phyloP scores from a whole-genome alignment of 2,329 filamentous ascomycete genomes.

The Tolypocladium sp. region DNA sequence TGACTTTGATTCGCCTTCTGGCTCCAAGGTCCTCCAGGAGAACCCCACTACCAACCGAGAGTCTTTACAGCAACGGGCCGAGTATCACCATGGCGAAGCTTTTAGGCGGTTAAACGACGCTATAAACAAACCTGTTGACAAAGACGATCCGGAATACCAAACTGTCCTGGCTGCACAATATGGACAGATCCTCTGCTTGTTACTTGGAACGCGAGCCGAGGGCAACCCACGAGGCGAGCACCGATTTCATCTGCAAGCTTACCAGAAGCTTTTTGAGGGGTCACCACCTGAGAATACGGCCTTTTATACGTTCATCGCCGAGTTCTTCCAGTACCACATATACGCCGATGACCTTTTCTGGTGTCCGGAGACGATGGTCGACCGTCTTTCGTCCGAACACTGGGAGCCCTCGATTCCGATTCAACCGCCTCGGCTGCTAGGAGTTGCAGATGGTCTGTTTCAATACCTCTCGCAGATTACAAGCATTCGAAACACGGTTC shows the following conservation, averaged over 20 bases:
- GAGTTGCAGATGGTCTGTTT: constrained; percentile 76
- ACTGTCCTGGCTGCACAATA: constrained; percentile 46
- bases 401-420: constrained; percentile 33
- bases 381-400: constrained; percentile 30
- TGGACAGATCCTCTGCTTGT: constrained; percentile 53
- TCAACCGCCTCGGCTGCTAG: constrained; percentile 53
- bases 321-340: constrained; percentile 81
- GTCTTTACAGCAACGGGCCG: constrained; percentile 39
- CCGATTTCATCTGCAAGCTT: constrained; percentile 68
- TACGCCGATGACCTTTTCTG: constrained; percentile 54
- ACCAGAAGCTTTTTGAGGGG: constrained; percentile 59
- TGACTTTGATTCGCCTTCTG: constrained; percentile 49
- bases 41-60: constrained; percentile 36
- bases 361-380: constrained; percentile 28
- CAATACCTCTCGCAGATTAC: constrained; percentile 72
- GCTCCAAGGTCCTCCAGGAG: constrained; percentile 39
- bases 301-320: constrained; percentile 55
- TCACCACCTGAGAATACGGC: constrained; percentile 54
- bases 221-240: constrained; percentile 58
- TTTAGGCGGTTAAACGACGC: constrained; percentile 41
- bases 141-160: constrained; percentile 32
- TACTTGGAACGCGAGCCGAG: constrained; percentile 49
- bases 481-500: constrained; percentile 64
- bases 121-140: constrained; percentile 31
- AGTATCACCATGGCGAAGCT: constrained; percentile 47